Evolutionary conservation across 169 alveolate species (phyloP).

Genomic region (Cryptosporidium andersoni): DNA sequence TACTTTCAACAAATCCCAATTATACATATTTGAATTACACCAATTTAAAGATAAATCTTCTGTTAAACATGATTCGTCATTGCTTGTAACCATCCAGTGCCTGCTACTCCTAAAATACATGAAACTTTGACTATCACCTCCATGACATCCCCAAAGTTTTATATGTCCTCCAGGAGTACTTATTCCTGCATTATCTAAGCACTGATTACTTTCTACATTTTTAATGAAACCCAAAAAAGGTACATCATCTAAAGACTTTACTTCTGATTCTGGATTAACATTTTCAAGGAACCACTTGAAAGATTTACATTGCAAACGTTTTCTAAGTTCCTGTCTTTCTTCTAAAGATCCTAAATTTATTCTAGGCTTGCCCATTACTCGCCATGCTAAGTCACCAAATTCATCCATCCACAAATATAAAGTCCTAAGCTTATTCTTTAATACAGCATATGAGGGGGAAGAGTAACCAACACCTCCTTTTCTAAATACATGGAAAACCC

Average conservation of each 20-base stretch:
- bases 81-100: constrained; percentile 75
- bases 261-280: constrained; percentile 76
- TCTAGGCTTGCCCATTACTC: constrained; percentile 70
- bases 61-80: constrained; percentile 76
- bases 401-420: constrained; percentile 77
- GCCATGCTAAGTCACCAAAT: constrained; percentile 68
- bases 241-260: constrained; percentile 74
- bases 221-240: constrained; percentile 74
- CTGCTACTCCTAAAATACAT: constrained; percentile 74
- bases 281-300: constrained; percentile 78
- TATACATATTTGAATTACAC: constrained; percentile 45
- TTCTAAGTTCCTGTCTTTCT: constrained; percentile 52
- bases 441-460: constrained; percentile 72
- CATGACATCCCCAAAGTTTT: constrained; percentile 63
- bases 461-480: constrained; percentile 78
- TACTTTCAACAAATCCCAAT: constrained; percentile 36
- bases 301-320: constrained; percentile 57
- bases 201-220: constrained; percentile 55
- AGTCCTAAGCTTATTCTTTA: constrained; percentile 74
- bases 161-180: constrained; percentile 66
- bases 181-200: constrained; percentile 53
- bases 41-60: constrained; percentile 45
- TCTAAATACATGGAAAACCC: constrained; percentile 77
- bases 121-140: constrained; percentile 63
- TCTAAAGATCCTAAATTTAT: constrained; percentile 58